Base-by-base conservation (phyloP, 495 filamentous ascomycete genomes). In the Elasticomyces elasticus region DNA sequence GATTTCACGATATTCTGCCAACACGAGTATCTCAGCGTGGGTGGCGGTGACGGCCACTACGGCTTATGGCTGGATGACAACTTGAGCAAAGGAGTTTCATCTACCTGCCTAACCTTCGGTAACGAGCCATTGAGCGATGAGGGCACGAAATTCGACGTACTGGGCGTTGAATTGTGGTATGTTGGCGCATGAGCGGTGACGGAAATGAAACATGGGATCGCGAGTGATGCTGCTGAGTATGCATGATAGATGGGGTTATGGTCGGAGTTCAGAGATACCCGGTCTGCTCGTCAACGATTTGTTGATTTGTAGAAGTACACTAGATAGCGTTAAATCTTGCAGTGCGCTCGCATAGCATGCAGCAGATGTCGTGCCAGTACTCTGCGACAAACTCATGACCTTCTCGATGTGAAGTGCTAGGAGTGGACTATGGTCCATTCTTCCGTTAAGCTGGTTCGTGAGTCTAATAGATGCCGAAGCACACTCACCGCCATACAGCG, bases 1-100 rank as follows among this genome's bases (percentile, higher is more conserved):
- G 92, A 97, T 67, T 95, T 95, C 66, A 83, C 92, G 74, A 94
- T 96, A 60, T 84, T 91, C 60, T 97, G 91, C 71, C 87, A 95
- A 66, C 74, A 77, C 23, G 79, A 80, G n/a, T 97, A 83, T 65
- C 67, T 98, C 38, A 89, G 83, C 64, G 89, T 89, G 28, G 90
- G 88, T 44, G 94, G 84, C 51, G 84, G 81, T 7, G 91, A 95
- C 65, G 91, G 94, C 11, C 84, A 81, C 56, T 97, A 87, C 65
- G 92, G 92, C 7, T 72, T 98, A 1, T 97, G 94, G 92, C 74
- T 98, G 6, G 86, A 97, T 66, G 83, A 87, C 42, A 77, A 79
- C n/a, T 77, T 98, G 42, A 90, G 89, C 65, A 84, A 81, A 56
- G 92, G 92, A 9, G 78, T 95, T 35, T 90, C 85, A 60, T 77